Evolutionary conservation across 805 yeast species (phyloP).

Genomic region (Vanderwaltozyma yarrowii): DNA sequence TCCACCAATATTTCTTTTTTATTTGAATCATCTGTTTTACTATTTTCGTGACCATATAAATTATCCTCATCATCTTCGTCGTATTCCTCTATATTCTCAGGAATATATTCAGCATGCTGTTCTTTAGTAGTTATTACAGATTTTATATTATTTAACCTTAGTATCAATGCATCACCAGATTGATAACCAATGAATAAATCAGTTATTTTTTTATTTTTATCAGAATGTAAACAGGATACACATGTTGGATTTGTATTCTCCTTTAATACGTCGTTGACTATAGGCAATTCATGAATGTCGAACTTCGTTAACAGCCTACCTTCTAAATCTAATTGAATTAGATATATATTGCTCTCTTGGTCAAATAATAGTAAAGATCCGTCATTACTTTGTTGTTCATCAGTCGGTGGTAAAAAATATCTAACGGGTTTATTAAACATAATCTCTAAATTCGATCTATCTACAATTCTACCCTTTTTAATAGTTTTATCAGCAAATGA

Average conservation of each 20-base stretch:
- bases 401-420: conserved; percentile 7
- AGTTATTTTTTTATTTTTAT: conserved; percentile 28
- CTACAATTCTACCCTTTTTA: conserved; percentile 41
- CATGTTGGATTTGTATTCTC: conserved; percentile 22
- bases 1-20: conserved; percentile 12
- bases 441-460: conserved; percentile 24
- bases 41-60: conserved; percentile 17
- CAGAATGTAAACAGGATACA: conserved; percentile 15
- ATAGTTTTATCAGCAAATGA: conserved; percentile 34
- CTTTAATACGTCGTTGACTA: conserved; percentile 23
- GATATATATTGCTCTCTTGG: conserved; percentile 16
- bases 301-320: conserved; percentile 25
- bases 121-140: conserved; percentile 24
- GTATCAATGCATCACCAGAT: conserved; percentile 48
- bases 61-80: conserved; percentile 29
- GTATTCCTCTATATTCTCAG: conserved; percentile 22
- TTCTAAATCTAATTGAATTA: conserved; percentile 21
- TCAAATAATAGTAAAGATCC: conserved; percentile 23
- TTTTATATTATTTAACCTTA: conserved; percentile 24
- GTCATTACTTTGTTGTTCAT: conserved; percentile 6
- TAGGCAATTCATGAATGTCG: conserved; percentile 22
- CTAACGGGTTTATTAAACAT: conserved; percentile 12
- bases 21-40: conserved; percentile 12
- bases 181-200: conserved; percentile 49
- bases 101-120: conserved; percentile 35